phyloP scores from a whole-genome alignment of 1,284 basidiomycete genomes.

The Rhodofomes roseus region DNA sequence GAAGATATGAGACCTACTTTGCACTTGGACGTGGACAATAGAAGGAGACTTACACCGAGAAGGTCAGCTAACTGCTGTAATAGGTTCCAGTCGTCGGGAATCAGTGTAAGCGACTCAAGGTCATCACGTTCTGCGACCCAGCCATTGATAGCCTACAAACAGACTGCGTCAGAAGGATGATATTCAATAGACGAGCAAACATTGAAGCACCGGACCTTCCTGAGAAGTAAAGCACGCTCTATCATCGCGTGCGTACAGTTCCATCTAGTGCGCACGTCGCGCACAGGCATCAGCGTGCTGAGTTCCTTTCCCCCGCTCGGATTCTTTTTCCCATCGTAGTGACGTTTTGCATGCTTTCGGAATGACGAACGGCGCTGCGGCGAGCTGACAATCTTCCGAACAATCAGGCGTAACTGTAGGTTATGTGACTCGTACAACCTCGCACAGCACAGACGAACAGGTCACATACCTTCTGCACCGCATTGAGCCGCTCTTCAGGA shows the following conservation, averaged over 20 bases:
- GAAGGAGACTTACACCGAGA: neutral
- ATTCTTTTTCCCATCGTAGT: neutral
- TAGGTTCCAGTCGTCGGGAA: neutral
- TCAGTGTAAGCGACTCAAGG: neutral
- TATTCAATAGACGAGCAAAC: neutral
- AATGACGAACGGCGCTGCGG: conserved; percentile 10
- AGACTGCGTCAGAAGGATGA: too few species aligned
- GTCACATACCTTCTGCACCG: neutral
- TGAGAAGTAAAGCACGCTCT: conserved; percentile 5
- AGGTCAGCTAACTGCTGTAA: neutral
- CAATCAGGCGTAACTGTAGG: conserved; percentile 11
- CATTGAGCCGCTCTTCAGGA: neutral
- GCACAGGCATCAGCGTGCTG: conserved; percentile 10
- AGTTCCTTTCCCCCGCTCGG: neutral
- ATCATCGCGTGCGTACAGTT: conserved; percentile 15
- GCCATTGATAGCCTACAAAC: neutral
- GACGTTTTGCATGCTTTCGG: neutral
- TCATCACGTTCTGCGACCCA: conserved; percentile 2
- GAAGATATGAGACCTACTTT: neutral
- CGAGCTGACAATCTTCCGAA: conserved; percentile 11
- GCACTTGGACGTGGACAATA: neutral
- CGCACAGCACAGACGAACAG: too few species aligned
- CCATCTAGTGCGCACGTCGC: conserved; percentile 13
- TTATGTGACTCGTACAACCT: neutral
- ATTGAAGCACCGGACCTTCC: conserved; percentile 3